Conservation (phyloP, 78 protist species). For the Cavenderia fasciculata region DNA sequence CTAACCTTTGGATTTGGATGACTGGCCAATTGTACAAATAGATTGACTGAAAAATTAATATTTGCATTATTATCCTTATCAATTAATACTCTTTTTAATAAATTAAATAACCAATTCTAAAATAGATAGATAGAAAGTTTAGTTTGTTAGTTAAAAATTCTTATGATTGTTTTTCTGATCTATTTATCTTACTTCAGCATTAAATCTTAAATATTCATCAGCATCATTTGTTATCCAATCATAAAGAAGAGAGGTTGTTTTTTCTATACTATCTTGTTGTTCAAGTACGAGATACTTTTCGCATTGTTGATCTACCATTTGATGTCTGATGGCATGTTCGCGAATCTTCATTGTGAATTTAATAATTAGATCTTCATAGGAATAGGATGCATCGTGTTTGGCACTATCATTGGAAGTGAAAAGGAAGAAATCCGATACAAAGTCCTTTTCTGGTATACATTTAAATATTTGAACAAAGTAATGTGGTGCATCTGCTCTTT, state of each 20-base stretch:
- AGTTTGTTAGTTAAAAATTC: not conserved
- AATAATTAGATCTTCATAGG: slow-evolving; percentile 64
- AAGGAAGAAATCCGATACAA: slow-evolving; percentile 54
- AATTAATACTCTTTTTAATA: slow-evolving; percentile 16
- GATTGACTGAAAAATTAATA: slow-evolving; percentile 8
- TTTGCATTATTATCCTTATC: slow-evolving; percentile 28
- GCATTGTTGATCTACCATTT: slow-evolving; percentile 14
- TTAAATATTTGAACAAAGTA: slow-evolving; percentile 64
- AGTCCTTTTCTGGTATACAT: slow-evolving; percentile 64
- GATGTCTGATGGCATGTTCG: slow-evolving; percentile 40
- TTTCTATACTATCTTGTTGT: slow-evolving; percentile 25
- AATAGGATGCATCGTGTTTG: slow-evolving; percentile 41
- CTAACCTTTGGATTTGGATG: slow-evolving; percentile 5
- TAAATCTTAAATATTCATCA: slow-evolving; percentile 28
- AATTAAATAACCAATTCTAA: slow-evolving; percentile 54
- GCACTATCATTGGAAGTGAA: not conserved
- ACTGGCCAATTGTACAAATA: slow-evolving; percentile 41
- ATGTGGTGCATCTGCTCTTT: slow-evolving; percentile 78
- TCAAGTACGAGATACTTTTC: slow-evolving; percentile 5
- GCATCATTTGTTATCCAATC: slow-evolving; percentile 30
- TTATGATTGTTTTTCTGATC: not conserved
- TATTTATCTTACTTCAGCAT: slow-evolving; percentile 52
- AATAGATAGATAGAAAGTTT: not conserved
- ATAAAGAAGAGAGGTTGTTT: not conserved
- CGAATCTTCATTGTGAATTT: slow-evolving; percentile 54